A percentile compares a stretch with the other conserved stretches of the same genome.
Conservation (phyloP, 768 basidiomycete genomes). For the Suillus subluteus region DNA sequence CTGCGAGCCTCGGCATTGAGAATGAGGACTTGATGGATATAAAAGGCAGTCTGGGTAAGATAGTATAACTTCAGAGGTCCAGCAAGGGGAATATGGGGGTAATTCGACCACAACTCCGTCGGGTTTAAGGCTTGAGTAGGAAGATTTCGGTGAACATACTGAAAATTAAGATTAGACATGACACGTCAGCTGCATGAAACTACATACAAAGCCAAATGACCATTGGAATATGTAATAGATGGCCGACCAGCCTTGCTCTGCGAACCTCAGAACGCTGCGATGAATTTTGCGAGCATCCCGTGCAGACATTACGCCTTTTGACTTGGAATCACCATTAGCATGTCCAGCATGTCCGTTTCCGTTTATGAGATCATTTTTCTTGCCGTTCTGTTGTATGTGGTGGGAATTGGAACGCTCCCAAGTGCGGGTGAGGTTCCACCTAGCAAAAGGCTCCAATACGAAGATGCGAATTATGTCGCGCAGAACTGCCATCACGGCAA, state of each 20-base stretch:
- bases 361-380: constrained; percentile 37
- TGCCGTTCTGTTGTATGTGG: constrained; percentile 22
- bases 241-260: constrained; percentile 93
- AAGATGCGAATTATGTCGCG: constrained; percentile 78
- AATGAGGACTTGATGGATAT: constrained; percentile 88
- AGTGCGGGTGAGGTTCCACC: constrained; percentile 69
- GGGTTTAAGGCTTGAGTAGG: constrained; percentile 70
- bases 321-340: constrained; percentile 26
- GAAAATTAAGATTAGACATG: constrained; percentile 17
- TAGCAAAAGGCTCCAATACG: constrained; percentile 81
- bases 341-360: constrained; percentile 38
- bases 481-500: constrained; percentile 84
- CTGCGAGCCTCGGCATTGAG: constrained; percentile 91
- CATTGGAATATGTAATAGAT: constrained; percentile 82
- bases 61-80: constrained; percentile 89
- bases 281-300: constrained; percentile 65
- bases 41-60: constrained; percentile 84
- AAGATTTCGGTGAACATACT: constrained; percentile 83
- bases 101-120: constrained; percentile 70
- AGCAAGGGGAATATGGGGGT: constrained; percentile 84
- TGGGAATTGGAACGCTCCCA: constrained; percentile 33
- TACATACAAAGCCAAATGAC: constrained; percentile 81
- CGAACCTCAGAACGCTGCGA: constrained; percentile 81
- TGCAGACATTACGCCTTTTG: constrained; percentile 26
- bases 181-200: constrained; percentile 17